Evolutionary conservation across 108 stramenopile species (phyloP).

Genomic region (Discostella pseudostelligera): DNA sequence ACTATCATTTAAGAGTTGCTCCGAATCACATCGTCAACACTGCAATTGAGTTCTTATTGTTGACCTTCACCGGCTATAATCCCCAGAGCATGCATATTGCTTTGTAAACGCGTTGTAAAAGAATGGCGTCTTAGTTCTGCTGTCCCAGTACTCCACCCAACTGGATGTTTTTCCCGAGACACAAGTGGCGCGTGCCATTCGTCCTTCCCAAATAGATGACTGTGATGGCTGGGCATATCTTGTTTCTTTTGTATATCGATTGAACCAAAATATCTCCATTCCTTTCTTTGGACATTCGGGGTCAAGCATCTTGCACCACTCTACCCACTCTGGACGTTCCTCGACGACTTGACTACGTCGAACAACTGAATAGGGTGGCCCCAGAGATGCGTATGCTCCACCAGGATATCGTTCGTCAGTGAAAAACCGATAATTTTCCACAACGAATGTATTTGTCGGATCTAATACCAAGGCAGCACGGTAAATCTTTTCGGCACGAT

Average conservation of each 20-base stretch:
- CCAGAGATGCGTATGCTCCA: conserved; percentile 31
- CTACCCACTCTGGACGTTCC: conserved; percentile 45
- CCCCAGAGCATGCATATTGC: conserved; percentile 11
- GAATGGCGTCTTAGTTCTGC: conserved; percentile 20
- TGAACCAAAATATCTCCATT: conserved; percentile 45
- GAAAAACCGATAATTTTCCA: conserved; percentile 51
- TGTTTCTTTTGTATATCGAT: conserved; percentile 36
- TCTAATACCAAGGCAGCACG: conserved; percentile 50
- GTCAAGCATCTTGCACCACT: conserved; percentile 48
- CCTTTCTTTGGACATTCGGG: conserved; percentile 31
- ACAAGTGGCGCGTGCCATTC: conserved; percentile 27
- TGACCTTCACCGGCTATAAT: neutral
- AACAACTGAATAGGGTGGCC: conserved; percentile 42
- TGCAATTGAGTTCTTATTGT: no score
- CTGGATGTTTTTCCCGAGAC: conserved; percentile 23
- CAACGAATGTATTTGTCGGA: conserved; percentile 40
- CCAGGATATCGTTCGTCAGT: conserved; percentile 52
- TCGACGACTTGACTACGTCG: conserved; percentile 34
- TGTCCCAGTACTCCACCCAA: conserved; percentile 33
- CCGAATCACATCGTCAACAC: no score
- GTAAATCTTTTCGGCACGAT: conserved; percentile 57
- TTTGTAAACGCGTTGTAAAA: conserved; percentile 17
- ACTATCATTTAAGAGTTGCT: no score
- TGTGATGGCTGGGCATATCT: conserved; percentile 9
- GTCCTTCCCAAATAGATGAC: conserved; percentile 23